Base-by-base conservation (phyloP, 1,139 yeast species). In the Pichia sp. region DNA sequence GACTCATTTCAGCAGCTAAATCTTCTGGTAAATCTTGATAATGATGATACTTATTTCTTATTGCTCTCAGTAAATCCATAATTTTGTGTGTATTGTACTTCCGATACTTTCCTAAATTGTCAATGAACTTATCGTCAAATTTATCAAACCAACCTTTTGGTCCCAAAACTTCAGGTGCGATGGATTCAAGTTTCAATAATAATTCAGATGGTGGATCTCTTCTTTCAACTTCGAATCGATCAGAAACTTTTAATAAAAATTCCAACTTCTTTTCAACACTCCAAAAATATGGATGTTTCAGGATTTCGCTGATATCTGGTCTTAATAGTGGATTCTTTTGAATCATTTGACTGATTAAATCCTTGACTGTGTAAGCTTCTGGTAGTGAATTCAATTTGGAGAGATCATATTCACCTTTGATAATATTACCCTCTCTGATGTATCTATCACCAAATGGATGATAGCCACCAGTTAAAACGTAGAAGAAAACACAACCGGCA, bases 361-460 rank as follows among this genome's bases (percentile, higher is more conserved):
- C 88, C 28, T 71, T 73, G 4, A 96, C 85, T 61, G 89, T 96
- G 33, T 70, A 71, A 10, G 72, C 67, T 59, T 77, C 82, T 14
- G 70, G 66, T n/a, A 66, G 62, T 6, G 66, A 59, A 24, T 71
- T 70, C 37, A 78, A 61, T 18, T 62, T 54, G 3, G 77, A 74
- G 38, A 91, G 67, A 48, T 77, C 73, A 61, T 71, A 85, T n/a
- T 76, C 75, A 18, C 85, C 87, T 56, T 81, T 85, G 51, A 90
- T 82, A 34, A 93, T 91, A 61, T 93, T 90, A 17, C 86, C 94
- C 61, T 93, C 98, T 44, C 99, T 75, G 58, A 85, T 67, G 58
- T 88, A 90, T 46, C 89, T 72, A 59, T 87, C 95, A 12, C 99
- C 99, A 70, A 88, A 93, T 3, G 99, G 99, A 70, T 93, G 99